These are phyloP conservation scores for Volutella citrinella DNA, from an alignment of 2,329 filamentous ascomycete genomes.

Conservation along the genomic window DNA sequence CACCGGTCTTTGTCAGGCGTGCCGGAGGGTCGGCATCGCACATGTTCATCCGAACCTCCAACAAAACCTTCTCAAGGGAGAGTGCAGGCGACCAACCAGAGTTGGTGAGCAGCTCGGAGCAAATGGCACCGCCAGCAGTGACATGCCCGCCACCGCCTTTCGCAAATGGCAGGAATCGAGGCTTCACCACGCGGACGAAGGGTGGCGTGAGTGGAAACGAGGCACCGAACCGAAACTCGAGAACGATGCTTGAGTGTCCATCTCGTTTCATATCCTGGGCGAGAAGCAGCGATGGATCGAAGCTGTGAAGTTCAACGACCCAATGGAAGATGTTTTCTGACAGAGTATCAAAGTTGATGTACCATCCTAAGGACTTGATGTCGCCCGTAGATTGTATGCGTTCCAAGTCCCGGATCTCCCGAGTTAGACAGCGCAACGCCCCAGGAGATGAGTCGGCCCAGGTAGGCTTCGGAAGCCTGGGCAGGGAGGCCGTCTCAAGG, in stretches of 20 bases:
- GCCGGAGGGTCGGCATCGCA: constrained; percentile 70
- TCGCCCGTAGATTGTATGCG: constrained; percentile 60
- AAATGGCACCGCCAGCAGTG: constrained; percentile 77
- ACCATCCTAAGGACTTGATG: constrained; percentile 74
- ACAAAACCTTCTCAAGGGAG: constrained; percentile 73
- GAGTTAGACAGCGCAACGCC: constrained; percentile 23
- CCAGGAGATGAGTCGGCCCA: constrained; percentile 27
- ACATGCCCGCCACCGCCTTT: constrained; percentile 82
- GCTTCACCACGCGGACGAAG: constrained; percentile 79
- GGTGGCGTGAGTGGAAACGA: constrained; percentile 77
- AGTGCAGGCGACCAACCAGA: constrained; percentile 74
- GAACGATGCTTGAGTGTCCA: constrained; percentile 64
- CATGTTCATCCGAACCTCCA: constrained; percentile 79
- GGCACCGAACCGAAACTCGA: constrained; percentile 78
- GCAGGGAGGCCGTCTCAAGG: constrained; percentile 60
- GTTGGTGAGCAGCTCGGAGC: constrained; percentile 81
- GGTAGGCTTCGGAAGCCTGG: constrained; percentile 49
- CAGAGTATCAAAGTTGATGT: constrained; percentile 65
- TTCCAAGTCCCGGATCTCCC: constrained; percentile 61
- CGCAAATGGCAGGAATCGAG: constrained; percentile 70
- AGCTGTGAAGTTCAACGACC: constrained; percentile 87
- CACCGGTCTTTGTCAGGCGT: constrained; percentile 50
- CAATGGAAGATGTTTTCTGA: constrained; percentile 84
- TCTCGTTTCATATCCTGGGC: constrained; percentile 68
- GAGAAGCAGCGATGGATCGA: constrained; percentile 66